phyloP scores from a whole-genome alignment of 2,329 filamentous ascomycete genomes.

The Aureobasidium uvarum region DNA sequence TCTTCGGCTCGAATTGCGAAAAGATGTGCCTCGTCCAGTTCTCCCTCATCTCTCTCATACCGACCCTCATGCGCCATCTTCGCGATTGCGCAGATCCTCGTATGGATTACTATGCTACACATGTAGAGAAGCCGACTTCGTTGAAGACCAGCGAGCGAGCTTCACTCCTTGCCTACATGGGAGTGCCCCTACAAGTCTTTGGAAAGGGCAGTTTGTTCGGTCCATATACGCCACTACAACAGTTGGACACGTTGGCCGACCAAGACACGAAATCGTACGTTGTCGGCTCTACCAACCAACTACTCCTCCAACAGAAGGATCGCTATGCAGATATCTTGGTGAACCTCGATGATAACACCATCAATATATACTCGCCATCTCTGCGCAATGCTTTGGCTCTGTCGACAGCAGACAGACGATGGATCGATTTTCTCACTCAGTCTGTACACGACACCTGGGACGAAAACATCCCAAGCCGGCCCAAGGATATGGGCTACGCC shows the following conservation, averaged over 20 bases:
- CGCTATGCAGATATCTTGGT: conserved; percentile 95
- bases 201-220: conserved; percentile 95
- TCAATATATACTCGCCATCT: conserved; percentile 79
- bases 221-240: conserved; percentile 93
- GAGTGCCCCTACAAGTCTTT: conserved; percentile 89
- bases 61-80: conserved; percentile 84
- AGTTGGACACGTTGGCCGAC: conserved; percentile 90
- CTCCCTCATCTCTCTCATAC: conserved; percentile 91
- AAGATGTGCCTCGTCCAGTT: conserved; percentile 98
- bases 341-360: conserved; percentile 85
- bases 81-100: conserved; percentile 95
- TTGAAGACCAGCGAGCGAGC: conserved; percentile 87
- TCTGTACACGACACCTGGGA: conserved; percentile 97
- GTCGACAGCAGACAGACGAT: conserved; percentile 83
- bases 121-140: conserved; percentile 72
- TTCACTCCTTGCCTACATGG: conserved; percentile 91
- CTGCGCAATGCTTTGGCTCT: conserved; percentile 72
- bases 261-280: conserved; percentile 95
- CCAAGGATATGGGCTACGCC: conserved; percentile 92
- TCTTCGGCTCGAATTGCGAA: conserved; percentile 96
- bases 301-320: conserved; percentile 90
- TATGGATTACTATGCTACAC: conserved; percentile 77
- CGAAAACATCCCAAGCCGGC: conserved; percentile 78
- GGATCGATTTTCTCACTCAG: conserved; percentile 95
- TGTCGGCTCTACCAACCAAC: conserved; percentile 92